phyloP scores from a whole-genome alignment of 1,139 yeast genomes.

The Zygosaccharomyces sapae region DNA sequence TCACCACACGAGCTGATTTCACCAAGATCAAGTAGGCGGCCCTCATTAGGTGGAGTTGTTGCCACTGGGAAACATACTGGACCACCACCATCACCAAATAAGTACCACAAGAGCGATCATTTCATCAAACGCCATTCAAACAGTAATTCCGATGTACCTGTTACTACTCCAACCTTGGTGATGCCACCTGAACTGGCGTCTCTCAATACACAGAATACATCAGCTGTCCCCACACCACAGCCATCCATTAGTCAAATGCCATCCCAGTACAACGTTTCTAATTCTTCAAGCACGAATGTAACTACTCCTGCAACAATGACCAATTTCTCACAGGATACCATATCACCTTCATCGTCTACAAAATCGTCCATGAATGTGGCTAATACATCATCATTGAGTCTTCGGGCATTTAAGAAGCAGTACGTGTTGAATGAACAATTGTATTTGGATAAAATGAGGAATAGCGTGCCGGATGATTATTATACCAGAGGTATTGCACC shows the following conservation, averaged over 20 bases:
- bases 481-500: conserved; percentile 56
- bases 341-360: conserved; percentile 20
- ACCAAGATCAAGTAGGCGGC: conserved; percentile 16
- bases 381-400: conserved; percentile 21
- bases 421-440: conserved; percentile 58
- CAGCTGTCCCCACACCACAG: conserved; percentile 18
- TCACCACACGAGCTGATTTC: conserved; percentile 14
- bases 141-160: conserved; percentile 13
- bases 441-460: conserved; percentile 60
- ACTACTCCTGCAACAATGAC: conserved; percentile 8
- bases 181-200: conserved; percentile 28
- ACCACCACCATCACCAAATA: conserved; percentile 15
- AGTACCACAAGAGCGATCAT: conserved; percentile 11
- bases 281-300: conserved; percentile 9
- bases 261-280: conserved; percentile 13
- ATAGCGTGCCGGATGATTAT: conserved; percentile 64
- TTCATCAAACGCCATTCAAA: conserved; percentile 12
- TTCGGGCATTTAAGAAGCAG: conserved; percentile 31
- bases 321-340: conserved; percentile 10
- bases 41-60: conserved; percentile 14
- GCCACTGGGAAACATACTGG: conserved; percentile 5
- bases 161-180: conserved; percentile 22
- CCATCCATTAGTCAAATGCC: conserved; percentile 11
- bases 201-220: conserved; percentile 22
- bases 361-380: conserved; percentile 18